Conservation (phyloP, 202 grass and related monocot species). For the Setaria italica region DNA sequence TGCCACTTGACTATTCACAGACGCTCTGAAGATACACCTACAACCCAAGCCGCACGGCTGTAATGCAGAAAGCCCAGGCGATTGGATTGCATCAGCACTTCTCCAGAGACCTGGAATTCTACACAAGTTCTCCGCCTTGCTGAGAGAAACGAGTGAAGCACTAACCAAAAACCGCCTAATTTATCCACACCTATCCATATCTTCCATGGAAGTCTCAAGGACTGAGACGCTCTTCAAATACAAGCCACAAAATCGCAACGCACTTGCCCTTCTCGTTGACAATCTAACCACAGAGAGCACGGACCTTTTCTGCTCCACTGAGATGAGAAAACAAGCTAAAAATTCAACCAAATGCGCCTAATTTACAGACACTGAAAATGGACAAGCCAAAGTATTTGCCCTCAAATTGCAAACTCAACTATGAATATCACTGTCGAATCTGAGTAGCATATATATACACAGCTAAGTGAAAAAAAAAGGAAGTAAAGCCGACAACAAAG, state of each 20-base stretch:
- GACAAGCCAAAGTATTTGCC: neutral
- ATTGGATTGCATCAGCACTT: neutral
- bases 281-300: neutral
- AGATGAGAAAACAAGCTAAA: neutral
- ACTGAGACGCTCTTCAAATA: neutral
- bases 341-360: too few species aligned
- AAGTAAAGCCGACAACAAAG: neutral
- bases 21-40: too few species aligned
- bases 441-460: constrained; percentile 52
- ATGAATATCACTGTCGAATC: constrained; percentile 49
- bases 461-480: constrained; percentile 42
- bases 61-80: too few species aligned
- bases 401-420: constrained; percentile 46
- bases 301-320: neutral
- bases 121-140: neutral
- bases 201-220: neutral
- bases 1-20: too few species aligned
- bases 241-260: neutral
- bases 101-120: neutral
- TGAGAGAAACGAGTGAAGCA: neutral
- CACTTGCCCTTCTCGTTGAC: neutral
- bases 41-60: too few species aligned
- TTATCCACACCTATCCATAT: neutral
- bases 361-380: neutral
- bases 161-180: neutral